Evolutionary conservation across 148 eudicot genomes (phyloP).

Genomic region (Nyssa sinensis): DNA sequence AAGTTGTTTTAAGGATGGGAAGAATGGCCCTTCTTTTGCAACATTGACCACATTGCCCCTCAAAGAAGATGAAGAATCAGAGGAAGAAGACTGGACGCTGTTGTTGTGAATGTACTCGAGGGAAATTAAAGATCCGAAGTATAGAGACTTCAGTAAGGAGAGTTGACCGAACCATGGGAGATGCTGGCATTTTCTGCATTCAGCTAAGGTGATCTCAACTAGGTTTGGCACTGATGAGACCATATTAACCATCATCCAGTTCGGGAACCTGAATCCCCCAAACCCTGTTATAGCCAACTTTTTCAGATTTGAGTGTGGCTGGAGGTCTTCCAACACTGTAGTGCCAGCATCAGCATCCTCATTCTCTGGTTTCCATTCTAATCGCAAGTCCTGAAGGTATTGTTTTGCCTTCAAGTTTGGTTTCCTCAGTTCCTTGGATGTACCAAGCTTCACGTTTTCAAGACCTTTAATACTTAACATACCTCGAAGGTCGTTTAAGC

Average conservation of each 20-base stretch:
- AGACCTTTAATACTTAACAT: neutral
- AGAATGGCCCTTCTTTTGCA: neutral
- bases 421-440: neutral
- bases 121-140: neutral
- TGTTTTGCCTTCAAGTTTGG: neutral
- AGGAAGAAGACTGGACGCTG: neutral
- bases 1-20: neutral
- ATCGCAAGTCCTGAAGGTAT: neutral
- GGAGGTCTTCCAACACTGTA: neutral
- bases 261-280: neutral
- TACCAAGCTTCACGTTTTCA: neutral
- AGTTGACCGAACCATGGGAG: neutral
- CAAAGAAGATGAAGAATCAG: neutral
- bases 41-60: neutral
- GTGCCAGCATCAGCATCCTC: neutral
- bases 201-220: neutral
- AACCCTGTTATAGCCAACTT: neutral
- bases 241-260: neutral
- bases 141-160: neutral
- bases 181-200: neutral
- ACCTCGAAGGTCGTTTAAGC: neutral
- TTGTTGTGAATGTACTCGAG: neutral
- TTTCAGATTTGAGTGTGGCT: neutral
- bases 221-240: neutral
- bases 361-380: neutral